These are phyloP conservation scores for Melastoma candidum DNA, from an alignment of 441 rosid genomes.

Conservation along the genomic window DNA sequence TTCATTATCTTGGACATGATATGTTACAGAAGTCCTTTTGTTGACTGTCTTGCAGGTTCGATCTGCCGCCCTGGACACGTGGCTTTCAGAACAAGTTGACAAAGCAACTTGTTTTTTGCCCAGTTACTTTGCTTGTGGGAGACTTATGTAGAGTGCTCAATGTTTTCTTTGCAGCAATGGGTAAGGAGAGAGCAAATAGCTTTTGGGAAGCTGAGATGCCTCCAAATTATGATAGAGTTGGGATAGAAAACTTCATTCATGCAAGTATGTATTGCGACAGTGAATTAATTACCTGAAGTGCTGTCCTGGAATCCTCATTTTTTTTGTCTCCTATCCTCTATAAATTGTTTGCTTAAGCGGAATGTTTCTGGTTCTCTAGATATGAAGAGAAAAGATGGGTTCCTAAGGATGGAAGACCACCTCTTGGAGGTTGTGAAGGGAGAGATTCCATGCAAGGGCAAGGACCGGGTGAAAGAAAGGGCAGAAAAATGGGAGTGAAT, in stretches of 20 bases:
- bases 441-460: constrained; percentile 28
- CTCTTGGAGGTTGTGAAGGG: constrained; percentile 55
- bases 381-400: constrained; percentile 99
- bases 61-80: constrained; percentile 96
- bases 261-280: constrained; percentile 64
- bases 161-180: constrained; percentile 65
- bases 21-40: constrained; percentile 1
- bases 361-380: constrained; percentile 31
- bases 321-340: constrained; percentile 1
- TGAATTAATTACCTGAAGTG: background rate
- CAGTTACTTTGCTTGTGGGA: background rate
- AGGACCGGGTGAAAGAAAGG: constrained; percentile 48
- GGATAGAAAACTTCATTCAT: constrained; percentile 96
- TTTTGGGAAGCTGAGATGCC: constrained; percentile 99
- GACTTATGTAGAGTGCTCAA: background rate
- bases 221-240: constrained; percentile 95
- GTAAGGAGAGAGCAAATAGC: constrained; percentile 92
- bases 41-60: constrained; percentile 58
- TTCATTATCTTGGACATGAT: too few species aligned
- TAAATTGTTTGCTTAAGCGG: constrained; percentile 6
- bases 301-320: background rate
- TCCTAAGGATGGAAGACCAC: constrained; percentile 65
- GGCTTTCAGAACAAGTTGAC: constrained; percentile 99
- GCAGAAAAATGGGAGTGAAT: constrained; percentile 17
- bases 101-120: background rate